Base-by-base conservation (phyloP, 2,329 filamentous ascomycete species). In the Amphichorda felina region DNA sequence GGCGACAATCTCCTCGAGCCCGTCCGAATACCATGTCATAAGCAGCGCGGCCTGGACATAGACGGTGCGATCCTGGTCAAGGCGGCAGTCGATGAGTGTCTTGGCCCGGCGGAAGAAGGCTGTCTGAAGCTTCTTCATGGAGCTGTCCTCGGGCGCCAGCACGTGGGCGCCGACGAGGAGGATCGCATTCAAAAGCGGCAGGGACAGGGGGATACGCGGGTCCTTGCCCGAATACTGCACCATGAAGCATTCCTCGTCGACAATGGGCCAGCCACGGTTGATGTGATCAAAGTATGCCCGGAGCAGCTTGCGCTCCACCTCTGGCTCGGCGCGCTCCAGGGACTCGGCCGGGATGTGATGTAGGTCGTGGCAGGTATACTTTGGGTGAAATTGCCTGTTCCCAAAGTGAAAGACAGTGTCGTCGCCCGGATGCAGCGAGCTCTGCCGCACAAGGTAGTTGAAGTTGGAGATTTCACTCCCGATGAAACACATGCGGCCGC, bases 401-500 rank as follows among this genome's bases (percentile, higher is more conserved):
- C 46, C 46, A 30, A 56, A 60, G 41, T 63, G 59, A 19, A 54
- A 45, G 4, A 53, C 47, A 35, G 45, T 40, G 18, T 48, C 44
- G 10, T 50, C 30, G 14, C 30, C 39, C 15, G 45, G 36, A 29
- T 48, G 42, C 10, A 47, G 40, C 9, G 53, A 50, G 39, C 66
- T 63, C 40, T 71, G 68, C 10, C 66, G 63, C 19, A 72, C 61
- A 29, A 72, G 51, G 42, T 71, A 70, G 37, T 68, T 68, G 43
- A 72, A 59, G 39, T 72, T 73, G 24, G 69, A 73, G 39, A 69
- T 60, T 41, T 71, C 68, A 37, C 67, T 66, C 6, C 69, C 69
- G 30, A 73, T 68, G 43, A 69, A 73, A 38, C 66, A 68, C 9
- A 68, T 61, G 17, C 68, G 61, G 13, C 66, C 62, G 3, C 59